These are phyloP conservation scores for Pyrus betulifolia DNA, from an alignment of 306 rosid genomes.

Conservation along the genomic window DNA sequence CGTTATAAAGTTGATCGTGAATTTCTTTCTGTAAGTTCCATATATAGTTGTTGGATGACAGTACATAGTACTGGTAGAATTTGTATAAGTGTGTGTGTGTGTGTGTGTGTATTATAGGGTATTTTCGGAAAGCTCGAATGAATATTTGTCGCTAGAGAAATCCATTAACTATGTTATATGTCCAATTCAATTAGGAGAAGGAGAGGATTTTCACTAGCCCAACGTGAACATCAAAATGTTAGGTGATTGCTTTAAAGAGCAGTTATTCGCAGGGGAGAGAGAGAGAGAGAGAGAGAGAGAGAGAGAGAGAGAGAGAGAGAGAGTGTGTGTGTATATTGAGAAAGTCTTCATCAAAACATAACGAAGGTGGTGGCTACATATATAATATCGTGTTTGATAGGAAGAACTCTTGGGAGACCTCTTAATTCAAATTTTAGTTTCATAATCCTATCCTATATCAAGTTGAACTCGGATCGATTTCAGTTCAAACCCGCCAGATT, in stretches of 20 bases:
- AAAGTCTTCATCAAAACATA: not conserved
- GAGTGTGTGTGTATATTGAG: not conserved
- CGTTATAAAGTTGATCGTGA: not conserved
- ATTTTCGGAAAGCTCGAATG: not conserved
- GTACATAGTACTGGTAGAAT: not conserved
- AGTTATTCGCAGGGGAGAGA: not conserved
- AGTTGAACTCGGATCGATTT: too few species aligned
- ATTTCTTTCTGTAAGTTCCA: not conserved
- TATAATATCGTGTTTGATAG: too few species aligned
- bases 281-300: not conserved
- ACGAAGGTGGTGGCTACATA: too few species aligned
- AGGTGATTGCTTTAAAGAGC: slow-evolving; percentile 6
- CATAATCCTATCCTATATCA: not conserved
- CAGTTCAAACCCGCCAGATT: too few species aligned
- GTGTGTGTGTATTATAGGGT: not conserved
- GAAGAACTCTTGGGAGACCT: too few species aligned
- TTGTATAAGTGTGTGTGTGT: not conserved
- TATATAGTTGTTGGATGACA: not conserved
- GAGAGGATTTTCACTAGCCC: slow-evolving; percentile 5
- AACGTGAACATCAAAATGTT: slow-evolving; percentile 8
- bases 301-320: too few species aligned
- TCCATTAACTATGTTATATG: not conserved
- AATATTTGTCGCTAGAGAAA: slow-evolving; percentile 18
- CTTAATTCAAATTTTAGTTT: too few species aligned
- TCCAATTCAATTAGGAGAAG: slow-evolving; percentile 18